Conservation (phyloP, 371 early-diverging fungal species). For the Coemansia sp. region DNA sequence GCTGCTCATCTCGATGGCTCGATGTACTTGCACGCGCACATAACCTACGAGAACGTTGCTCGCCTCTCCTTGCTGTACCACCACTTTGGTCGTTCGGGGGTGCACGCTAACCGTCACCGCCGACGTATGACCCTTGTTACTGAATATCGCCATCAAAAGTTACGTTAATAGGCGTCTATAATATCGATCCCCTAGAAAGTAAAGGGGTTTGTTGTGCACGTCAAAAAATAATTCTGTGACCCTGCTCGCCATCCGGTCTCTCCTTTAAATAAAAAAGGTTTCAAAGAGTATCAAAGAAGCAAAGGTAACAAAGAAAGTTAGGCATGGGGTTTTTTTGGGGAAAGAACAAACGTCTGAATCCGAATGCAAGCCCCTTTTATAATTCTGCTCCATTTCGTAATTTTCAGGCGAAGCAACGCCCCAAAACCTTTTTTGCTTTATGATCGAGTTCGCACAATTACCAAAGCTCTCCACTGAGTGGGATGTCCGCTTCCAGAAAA, state of each 20-base stretch:
- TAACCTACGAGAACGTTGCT: constrained; percentile 36
- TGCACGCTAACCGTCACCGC: constrained; percentile 19
- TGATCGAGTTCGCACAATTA: too few relatives aligned
- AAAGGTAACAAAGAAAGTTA: not conserved
- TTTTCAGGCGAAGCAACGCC: not conserved
- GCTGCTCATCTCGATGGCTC: constrained; percentile 4
- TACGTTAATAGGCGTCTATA: not conserved
- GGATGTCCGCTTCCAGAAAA: too few relatives aligned
- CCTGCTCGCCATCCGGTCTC: not conserved
- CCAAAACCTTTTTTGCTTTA: too few relatives aligned
- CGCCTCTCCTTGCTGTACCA: constrained; percentile 14
- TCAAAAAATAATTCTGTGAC: not conserved
- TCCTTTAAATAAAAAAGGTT: not conserved
- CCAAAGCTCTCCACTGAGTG: too few relatives aligned
- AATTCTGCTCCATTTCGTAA: not conserved
- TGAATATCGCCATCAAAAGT: constrained; percentile 4
- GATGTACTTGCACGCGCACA: constrained; percentile 11
- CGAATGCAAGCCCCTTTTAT: not conserved
- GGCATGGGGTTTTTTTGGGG: not conserved
- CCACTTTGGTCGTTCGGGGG: constrained; percentile 32
- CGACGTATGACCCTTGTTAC: not conserved
- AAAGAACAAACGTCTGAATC: not conserved
- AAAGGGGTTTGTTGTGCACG: not conserved
- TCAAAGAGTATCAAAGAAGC: not conserved
- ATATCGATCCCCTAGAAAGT: not conserved